phyloP scores from a whole-genome alignment of 2,329 filamentous ascomycete genomes.

The Claviceps sorghi region DNA sequence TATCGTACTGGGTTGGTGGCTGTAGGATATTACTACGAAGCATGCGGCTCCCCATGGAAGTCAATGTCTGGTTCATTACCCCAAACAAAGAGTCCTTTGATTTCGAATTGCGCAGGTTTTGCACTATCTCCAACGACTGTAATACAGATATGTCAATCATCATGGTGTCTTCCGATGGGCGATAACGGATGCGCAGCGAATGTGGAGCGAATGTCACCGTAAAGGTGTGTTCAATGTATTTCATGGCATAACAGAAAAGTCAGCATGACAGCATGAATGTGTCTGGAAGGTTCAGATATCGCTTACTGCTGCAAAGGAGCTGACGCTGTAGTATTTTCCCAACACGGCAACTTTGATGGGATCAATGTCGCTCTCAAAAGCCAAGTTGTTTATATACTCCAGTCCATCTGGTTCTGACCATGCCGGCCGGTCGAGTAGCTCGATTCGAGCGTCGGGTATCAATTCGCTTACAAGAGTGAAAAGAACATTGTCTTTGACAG shows the following conservation, averaged over 20 bases:
- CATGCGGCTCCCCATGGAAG: constrained; percentile 76
- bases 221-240: constrained; percentile 61
- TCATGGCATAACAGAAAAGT: constrained; percentile 46
- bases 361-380: constrained; percentile 65
- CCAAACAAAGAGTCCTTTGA: constrained; percentile 77
- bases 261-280: neutral
- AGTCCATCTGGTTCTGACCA: constrained; percentile 71
- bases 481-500: constrained; percentile 57
- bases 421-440: constrained; percentile 55
- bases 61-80: constrained; percentile 68
- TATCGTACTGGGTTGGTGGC: constrained; percentile 55
- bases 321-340: constrained; percentile 76
- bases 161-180: constrained; percentile 84
- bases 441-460: constrained; percentile 17
- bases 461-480: constrained; percentile 56
- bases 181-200: constrained; percentile 59
- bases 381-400: constrained; percentile 65
- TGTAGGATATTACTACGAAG: constrained; percentile 79
- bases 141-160: constrained; percentile 88
- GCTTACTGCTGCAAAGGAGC: constrained; percentile 70
- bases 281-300: constrained; percentile 2
- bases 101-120: constrained; percentile 64
- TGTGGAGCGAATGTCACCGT: constrained; percentile 35
- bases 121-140: constrained; percentile 73
- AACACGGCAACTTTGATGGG: constrained; percentile 64